A percentile compares a stretch with the other conserved stretches of the same genome.
Conservation (phyloP, 2,329 filamentous ascomycete species). For the Diplodia sapinea region DNA sequence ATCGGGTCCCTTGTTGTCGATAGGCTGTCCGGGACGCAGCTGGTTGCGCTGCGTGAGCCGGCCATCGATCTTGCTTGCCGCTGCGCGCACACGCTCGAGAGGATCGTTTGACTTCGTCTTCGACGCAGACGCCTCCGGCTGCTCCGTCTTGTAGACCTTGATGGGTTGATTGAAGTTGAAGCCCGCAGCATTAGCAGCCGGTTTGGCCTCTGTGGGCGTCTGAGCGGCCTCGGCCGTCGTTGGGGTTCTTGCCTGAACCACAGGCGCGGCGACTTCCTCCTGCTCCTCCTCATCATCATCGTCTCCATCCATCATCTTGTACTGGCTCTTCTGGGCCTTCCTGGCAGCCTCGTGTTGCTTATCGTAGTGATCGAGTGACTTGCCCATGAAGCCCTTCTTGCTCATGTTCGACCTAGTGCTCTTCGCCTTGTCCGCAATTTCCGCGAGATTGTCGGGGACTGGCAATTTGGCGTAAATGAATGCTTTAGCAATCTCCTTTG, state of each 20-base stretch:
- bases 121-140: constrained; percentile 51
- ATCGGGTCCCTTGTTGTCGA: constrained; percentile 98
- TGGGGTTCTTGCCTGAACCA: constrained; percentile 66
- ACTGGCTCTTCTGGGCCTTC: constrained; percentile 75
- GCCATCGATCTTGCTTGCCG: constrained; percentile 87
- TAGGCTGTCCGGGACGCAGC: constrained; percentile 88
- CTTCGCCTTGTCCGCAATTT: constrained; percentile 79
- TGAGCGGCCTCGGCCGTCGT: constrained; percentile 34
- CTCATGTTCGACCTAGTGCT: constrained; percentile 85
- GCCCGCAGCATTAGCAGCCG: constrained; percentile 15
- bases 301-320: constrained; percentile 74
- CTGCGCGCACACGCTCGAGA: constrained; percentile 85
- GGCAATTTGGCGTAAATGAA: constrained; percentile 88
- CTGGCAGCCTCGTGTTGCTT: constrained; percentile 88
- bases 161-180: constrained; percentile 70
- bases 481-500: constrained; percentile 86
- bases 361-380: constrained; percentile 89
- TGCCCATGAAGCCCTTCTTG: constrained; percentile 89
- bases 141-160: constrained; percentile 73
- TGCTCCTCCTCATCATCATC: constrained; percentile 75
- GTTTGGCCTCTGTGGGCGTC: constrained; percentile 34
- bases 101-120: constrained; percentile 64
- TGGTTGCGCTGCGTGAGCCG: constrained; percentile 88
- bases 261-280: constrained; percentile 63
- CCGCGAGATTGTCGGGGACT: constrained; percentile 72